Evolutionary conservation across 441 rosid genomes (phyloP).

Genomic region (Geranium incanum): DNA sequence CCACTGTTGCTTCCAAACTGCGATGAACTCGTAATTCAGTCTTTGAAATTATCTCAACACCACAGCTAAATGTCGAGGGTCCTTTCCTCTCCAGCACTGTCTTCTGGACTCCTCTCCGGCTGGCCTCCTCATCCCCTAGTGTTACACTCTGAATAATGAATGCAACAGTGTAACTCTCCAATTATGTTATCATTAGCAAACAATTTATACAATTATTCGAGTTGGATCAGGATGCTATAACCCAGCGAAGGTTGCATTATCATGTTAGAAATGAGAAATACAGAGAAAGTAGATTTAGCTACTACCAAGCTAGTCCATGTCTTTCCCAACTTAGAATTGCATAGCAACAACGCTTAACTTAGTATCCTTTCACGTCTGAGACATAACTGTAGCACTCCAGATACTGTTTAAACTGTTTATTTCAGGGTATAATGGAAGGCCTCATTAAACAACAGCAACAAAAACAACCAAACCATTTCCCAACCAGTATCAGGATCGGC

Average conservation of each 20-base stretch:
- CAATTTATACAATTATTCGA: not conserved
- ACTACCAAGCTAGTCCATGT: not conserved
- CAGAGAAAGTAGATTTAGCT: no score
- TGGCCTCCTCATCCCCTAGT: constrained; percentile 84
- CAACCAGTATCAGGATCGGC: no score
- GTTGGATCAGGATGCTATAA: constrained; percentile 7
- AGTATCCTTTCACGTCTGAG: not conserved
- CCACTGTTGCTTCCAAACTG: constrained; percentile 85
- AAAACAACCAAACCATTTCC: no score
- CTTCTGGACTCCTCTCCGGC: constrained; percentile 78
- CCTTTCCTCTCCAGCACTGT: constrained; percentile 85
- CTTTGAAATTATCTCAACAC: constrained; percentile 74
- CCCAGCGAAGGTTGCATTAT: not conserved
- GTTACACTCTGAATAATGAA: constrained; percentile 58
- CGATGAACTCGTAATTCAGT: constrained; percentile 78
- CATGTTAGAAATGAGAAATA: not conserved
- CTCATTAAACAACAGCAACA: no score
- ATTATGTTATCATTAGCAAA: not conserved
- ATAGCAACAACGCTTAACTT: not conserved
- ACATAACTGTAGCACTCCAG: not conserved
- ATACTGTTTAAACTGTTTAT: no score
- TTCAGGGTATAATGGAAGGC: no score
- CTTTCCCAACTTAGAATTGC: not conserved
- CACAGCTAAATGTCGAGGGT: constrained; percentile 70
- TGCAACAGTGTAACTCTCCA: not conserved